Percentiles rank a stretch among this genome's conserved stretches.
These are phyloP conservation scores for Aspergillus niger DNA, from an alignment of 2,329 filamentous ascomycete species.

Conservation along the genomic window DNA sequence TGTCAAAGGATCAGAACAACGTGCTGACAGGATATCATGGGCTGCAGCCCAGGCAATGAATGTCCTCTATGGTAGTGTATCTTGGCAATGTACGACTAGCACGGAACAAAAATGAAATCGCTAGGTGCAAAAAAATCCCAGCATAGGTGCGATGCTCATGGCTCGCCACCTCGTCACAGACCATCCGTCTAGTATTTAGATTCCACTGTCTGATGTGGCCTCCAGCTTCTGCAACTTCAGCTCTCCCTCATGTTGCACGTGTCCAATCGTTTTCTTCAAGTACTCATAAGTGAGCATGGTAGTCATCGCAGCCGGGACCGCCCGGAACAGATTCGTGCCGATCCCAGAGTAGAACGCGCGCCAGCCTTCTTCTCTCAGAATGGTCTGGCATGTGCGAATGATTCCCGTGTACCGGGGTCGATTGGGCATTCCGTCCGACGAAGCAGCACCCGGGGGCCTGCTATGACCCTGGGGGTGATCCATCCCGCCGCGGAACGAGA, in stretches of 20 bases:
- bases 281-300: constrained; percentile 98
- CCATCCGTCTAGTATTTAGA: constrained; percentile 23
- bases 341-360: constrained; percentile 95
- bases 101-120: background rate
- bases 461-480: constrained; percentile 48
- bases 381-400: constrained; percentile 77
- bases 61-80: background rate
- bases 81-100: background rate
- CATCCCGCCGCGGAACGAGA: constrained; percentile 49
- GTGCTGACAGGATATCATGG: background rate
- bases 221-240: constrained; percentile 29
- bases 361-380: constrained; percentile 91
- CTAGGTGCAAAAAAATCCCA: background rate
- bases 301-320: constrained; percentile 91
- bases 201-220: constrained; percentile 18
- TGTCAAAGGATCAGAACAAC: background rate
- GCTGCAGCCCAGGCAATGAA: background rate
- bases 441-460: constrained; percentile 45
- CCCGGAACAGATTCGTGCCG: constrained; percentile 95
- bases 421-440: constrained; percentile 61
- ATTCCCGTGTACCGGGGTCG: constrained; percentile 71
- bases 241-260: constrained; percentile 56
- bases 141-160: background rate
- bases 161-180: background rate
- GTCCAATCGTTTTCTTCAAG: constrained; percentile 57